phyloP scores from a whole-genome alignment of 805 yeast species.

The Nakazawaea anatomiae region DNA sequence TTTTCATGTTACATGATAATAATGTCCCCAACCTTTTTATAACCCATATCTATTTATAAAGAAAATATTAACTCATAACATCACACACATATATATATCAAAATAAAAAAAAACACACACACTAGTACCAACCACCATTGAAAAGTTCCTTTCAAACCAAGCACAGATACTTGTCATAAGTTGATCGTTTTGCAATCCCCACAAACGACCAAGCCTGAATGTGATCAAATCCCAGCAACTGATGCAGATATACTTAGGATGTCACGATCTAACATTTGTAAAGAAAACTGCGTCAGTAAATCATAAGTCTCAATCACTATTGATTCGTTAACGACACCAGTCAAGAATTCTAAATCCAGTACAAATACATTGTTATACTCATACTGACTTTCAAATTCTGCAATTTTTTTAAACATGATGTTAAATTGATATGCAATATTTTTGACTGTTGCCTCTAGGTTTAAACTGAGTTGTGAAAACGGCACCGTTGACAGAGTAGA shows the following conservation, averaged over 20 bases:
- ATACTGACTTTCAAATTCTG: neutral
- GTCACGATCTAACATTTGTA: constrained; percentile 2
- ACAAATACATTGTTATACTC: neutral
- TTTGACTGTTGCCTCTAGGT: neutral
- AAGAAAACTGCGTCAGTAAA: constrained; percentile 3
- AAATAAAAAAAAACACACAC: too few relatives aligned
- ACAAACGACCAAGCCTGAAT: neutral
- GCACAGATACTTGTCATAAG: too few relatives aligned
- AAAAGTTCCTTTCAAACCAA: too few relatives aligned
- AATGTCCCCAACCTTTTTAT: too few relatives aligned
- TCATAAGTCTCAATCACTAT: constrained; percentile 3
- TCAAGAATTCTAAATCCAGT: neutral
- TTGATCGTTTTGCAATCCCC: too few relatives aligned
- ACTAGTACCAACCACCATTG: too few relatives aligned
- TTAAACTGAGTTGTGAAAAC: neutral
- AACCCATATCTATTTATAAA: too few relatives aligned
- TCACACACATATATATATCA: too few relatives aligned
- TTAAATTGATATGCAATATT: constrained; percentile 6
- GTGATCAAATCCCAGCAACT: neutral
- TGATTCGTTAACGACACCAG: constrained; percentile 2
- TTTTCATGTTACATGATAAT: too few relatives aligned
- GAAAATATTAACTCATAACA: too few relatives aligned
- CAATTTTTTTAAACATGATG: constrained; percentile 2
- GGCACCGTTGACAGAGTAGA: neutral
- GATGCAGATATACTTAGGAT: neutral